A percentile compares a stretch with the other conserved stretches of the same genome.
Conservation (phyloP, 2,329 filamentous ascomycete species). For the Phaeosphaeria sp. region DNA sequence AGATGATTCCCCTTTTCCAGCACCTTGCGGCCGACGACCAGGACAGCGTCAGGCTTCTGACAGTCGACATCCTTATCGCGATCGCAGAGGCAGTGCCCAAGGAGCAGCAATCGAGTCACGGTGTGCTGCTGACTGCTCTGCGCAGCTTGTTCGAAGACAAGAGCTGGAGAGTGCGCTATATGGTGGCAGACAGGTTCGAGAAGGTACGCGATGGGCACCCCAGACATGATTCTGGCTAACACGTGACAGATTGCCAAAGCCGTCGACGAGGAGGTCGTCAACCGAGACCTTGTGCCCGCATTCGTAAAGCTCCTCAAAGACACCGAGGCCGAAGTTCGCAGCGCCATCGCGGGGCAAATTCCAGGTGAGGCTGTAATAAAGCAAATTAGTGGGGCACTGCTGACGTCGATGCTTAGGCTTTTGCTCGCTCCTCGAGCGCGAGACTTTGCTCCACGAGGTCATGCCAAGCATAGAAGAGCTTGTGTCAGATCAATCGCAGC, state of each 20-base stretch:
- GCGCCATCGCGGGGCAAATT: slow-evolving; percentile 95
- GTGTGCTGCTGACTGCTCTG: slow-evolving; percentile 86
- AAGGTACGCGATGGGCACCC: slow-evolving; percentile 67
- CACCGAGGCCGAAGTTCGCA: slow-evolving; percentile 95
- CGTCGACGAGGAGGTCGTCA: slow-evolving; percentile 95
- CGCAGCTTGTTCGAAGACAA: slow-evolving; percentile 97
- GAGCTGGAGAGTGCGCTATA: slow-evolving; percentile 98
- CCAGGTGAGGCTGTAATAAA: slow-evolving; percentile 63
- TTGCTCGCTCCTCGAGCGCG: slow-evolving; percentile 86
- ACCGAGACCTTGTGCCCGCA: slow-evolving; percentile 89
- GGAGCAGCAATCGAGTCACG: slow-evolving; percentile 96
- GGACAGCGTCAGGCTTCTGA: slow-evolving; percentile 94
- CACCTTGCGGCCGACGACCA: slow-evolving; percentile 96
- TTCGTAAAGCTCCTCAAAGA: slow-evolving; percentile 99
- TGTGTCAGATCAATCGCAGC: slow-evolving; percentile 94
- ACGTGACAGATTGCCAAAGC: slow-evolving; percentile 86
- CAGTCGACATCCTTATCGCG: slow-evolving; percentile 93
- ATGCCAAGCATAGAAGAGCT: slow-evolving; percentile 97
- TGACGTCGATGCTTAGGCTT: slow-evolving; percentile 70
- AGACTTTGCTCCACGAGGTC: slow-evolving; percentile 90
- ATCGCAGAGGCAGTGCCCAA: slow-evolving; percentile 98
- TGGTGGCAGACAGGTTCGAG: slow-evolving; percentile 98
- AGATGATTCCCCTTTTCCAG: slow-evolving; percentile 99
- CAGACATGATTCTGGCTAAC: slow-evolving; percentile 34
- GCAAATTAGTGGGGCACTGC: slow-evolving; percentile 15